Percentiles rank a stretch among this genome's conserved stretches.
Evolutionary conservation across 1,284 basidiomycete species (phyloP).

Genomic region (Coniferiporia sulphurascens): DNA sequence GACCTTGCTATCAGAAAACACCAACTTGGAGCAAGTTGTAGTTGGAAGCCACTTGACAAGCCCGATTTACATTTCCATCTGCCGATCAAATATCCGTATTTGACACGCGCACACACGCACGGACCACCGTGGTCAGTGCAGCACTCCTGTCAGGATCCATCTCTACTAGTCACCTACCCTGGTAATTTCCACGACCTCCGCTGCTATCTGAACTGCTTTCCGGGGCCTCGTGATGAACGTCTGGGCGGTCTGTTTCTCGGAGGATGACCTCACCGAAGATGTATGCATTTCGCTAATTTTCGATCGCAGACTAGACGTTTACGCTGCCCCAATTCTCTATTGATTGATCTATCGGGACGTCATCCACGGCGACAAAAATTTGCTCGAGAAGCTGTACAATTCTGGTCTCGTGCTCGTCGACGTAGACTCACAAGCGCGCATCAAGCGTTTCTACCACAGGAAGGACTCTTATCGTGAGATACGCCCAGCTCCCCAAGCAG

Average conservation of each 20-base stretch:
- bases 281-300: slow-evolving; percentile 5
- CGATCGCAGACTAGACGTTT: slow-evolving; percentile 18
- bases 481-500: background rate
- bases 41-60: background rate
- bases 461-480: slow-evolving; percentile 68
- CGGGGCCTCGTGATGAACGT: slow-evolving; percentile 42
- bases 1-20: too few species aligned
- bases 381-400: slow-evolving; percentile 50
- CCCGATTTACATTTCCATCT: background rate
- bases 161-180: background rate
- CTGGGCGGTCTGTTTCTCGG: slow-evolving; percentile 40
- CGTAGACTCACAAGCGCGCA: slow-evolving; percentile 43
- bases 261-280: slow-evolving; percentile 18
- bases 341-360: slow-evolving; percentile 30
- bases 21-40: background rate
- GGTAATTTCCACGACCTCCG: background rate
- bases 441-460: slow-evolving; percentile 60
- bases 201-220: background rate
- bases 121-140: too few species aligned
- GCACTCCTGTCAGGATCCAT: too few species aligned
- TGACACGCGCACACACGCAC: background rate
- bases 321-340: slow-evolving; percentile 23
- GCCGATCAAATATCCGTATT: background rate
- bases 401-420: slow-evolving; percentile 53
- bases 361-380: slow-evolving; percentile 32